Conservation (phyloP, 805 yeast species). For the Nakazawaea siamensis region DNA sequence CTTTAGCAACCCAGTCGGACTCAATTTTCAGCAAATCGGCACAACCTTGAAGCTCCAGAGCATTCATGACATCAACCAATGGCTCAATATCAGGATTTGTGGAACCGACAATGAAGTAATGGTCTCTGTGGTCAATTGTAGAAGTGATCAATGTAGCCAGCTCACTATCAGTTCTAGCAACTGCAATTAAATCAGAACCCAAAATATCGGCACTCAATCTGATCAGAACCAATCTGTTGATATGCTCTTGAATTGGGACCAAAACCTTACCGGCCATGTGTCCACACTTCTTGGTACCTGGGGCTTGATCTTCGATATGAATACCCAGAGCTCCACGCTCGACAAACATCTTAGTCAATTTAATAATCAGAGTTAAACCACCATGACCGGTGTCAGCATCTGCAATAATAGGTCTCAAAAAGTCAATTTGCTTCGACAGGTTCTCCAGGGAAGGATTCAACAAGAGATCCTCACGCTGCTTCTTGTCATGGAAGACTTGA, state of each 20-base stretch:
- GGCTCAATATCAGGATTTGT: conserved; percentile 78
- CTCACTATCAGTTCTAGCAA: conserved; percentile 96
- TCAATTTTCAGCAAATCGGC: conserved; percentile 65
- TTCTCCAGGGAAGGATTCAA: conserved; percentile 53
- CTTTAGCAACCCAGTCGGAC: conserved; percentile 71
- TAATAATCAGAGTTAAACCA: conserved; percentile 93
- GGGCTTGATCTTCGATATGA: conserved; percentile 98
- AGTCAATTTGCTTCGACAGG: conserved; percentile 70
- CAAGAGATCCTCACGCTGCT: conserved; percentile 82
- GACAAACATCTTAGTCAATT: conserved; percentile 90
- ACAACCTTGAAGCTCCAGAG: conserved; percentile 80
- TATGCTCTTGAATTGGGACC: conserved; percentile 96
- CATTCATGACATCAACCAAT: conserved; percentile 68
- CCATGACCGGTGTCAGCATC: conserved; percentile 99
- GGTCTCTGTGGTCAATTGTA: conserved; percentile 91
- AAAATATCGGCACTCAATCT: conserved; percentile 93
- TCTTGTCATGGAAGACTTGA: conserved; percentile 94
- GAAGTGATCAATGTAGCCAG: conserved; percentile 94
- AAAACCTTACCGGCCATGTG: conserved; percentile 99
- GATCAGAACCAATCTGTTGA: conserved; percentile 87
- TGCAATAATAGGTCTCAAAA: conserved; percentile 89
- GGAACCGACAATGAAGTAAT: conserved; percentile 82
- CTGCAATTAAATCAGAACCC: conserved; percentile 77
- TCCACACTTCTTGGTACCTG: conserved; percentile 98
- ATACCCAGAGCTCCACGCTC: conserved; percentile 99